Base-by-base conservation (phyloP, 1,284 basidiomycete genomes). In the Cerrena zonata region DNA sequence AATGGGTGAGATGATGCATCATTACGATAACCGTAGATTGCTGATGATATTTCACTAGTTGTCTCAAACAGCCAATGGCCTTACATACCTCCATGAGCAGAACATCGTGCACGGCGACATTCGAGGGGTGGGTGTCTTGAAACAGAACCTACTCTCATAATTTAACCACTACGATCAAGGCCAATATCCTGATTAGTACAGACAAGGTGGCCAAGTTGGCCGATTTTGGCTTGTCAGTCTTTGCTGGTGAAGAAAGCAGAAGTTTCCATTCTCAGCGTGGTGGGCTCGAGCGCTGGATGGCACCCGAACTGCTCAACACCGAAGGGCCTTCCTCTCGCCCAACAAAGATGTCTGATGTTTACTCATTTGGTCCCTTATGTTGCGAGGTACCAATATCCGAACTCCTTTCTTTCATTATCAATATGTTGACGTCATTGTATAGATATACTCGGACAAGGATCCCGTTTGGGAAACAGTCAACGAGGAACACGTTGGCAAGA, bases 101-200 rank as follows among this genome's bases (percentile, higher is more conserved):
- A 34, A 42, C 2, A 36, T 52, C 15, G 44, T 54, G 7, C 53
- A 54, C 26, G 53, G 53, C n/a, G 50, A 54, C 41, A 22, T 54
- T 13, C 50, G 41, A 25, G 53, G 50, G 4, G 52, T 54, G 22
- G 30, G 52, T 34, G 2, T 15, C 30, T 15, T 7, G 30, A 15
- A 34, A n/a, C n/a, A n/a, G n/a, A n/a, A n/a, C n/a, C n/a, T n/a
- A 7, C 15, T 34, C 30, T 7, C 30, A 34, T 34, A 34, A 34
- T 34, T 7, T 34, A 15, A 7, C 7, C 30, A 34, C 15, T 34
- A 7, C 15, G 30, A 34, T 34, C 7, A 7, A 26, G 43, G 18
- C 43, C 23, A 45, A 45, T 23, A 34, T 34, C 7, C 15, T 45
- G 18, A 26, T 22, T 7, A 26, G 41, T 18, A 34, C 44, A 5